A percentile compares a stretch with the other conserved stretches of the same genome.
Evolutionary conservation across 805 yeast species (phyloP).

Genomic region (Kazachstania africana): DNA sequence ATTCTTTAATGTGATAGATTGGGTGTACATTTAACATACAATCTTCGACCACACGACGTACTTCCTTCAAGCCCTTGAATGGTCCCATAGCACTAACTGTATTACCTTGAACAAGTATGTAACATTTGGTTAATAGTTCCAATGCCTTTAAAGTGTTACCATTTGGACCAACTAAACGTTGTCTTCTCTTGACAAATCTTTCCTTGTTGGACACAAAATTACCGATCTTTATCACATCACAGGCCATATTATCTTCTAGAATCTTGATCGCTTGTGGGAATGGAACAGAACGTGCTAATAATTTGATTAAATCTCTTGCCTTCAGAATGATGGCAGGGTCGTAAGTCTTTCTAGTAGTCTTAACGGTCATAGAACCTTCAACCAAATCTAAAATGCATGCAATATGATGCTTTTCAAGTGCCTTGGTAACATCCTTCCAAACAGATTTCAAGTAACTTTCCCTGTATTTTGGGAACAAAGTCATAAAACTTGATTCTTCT

Average conservation of each 20-base stretch:
- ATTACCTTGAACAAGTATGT: conserved; percentile 91
- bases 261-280: conserved; percentile 92
- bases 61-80: conserved; percentile 80
- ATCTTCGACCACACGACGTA: conserved; percentile 90
- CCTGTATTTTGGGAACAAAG: conserved; percentile 92
- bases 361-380: conserved; percentile 96
- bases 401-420: conserved; percentile 60
- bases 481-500: conserved; percentile 93
- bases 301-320: conserved; percentile 88
- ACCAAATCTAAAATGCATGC: conserved; percentile 82
- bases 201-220: conserved; percentile 82
- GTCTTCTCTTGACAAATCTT: conserved; percentile 89
- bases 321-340: conserved; percentile 91
- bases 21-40: conserved; percentile 97
- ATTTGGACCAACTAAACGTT: conserved; percentile 90
- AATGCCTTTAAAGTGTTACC: conserved; percentile 94
- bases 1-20: conserved; percentile 92
- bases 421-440: conserved; percentile 87
- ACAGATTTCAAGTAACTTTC: conserved; percentile 78
- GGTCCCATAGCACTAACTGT: conserved; percentile 98
- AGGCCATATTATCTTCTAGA: conserved; percentile 82
- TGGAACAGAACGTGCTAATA: conserved; percentile 92
- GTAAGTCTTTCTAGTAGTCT: conserved; percentile 86
- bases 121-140: conserved; percentile 90
- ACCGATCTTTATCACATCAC: conserved; percentile 94